Conservation (phyloP, 1,284 basidiomycete species). For the Wolfiporia cocos region DNA sequence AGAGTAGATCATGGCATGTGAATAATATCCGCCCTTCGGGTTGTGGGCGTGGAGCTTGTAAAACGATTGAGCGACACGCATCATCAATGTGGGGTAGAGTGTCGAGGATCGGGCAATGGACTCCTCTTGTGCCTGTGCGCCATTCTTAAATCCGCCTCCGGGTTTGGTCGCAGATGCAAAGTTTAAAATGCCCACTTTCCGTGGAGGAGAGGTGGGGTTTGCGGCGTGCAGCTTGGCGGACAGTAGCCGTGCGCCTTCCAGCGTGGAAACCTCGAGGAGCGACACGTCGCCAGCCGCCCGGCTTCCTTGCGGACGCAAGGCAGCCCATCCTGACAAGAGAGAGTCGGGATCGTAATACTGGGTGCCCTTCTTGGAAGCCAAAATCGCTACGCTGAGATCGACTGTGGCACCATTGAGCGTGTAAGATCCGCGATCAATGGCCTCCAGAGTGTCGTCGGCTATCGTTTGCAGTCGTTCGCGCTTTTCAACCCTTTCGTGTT, state of each 20-base stretch:
- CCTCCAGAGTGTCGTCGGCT: constrained; percentile 27
- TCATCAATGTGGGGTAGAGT: constrained; percentile 53
- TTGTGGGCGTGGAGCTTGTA: constrained; percentile 49
- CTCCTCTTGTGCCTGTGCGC: constrained; percentile 69
- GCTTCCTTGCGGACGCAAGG: constrained; percentile 4
- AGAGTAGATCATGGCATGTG: constrained; percentile 65
- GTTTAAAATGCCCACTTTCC: constrained; percentile 53
- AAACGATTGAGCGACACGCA: constrained; percentile 44
- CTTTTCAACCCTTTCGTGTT: constrained; percentile 8
- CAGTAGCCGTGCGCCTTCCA: constrained; percentile 38
- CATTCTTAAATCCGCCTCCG: constrained; percentile 61
- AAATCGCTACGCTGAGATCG: constrained; percentile 27
- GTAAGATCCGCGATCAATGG: constrained; percentile 26
- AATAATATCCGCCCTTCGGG: constrained; percentile 48
- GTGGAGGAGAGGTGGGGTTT: constrained; percentile 13
- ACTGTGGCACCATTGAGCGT: constrained; percentile 13
- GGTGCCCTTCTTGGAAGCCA: constrained; percentile 32
- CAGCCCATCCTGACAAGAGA: constrained; percentile 32
- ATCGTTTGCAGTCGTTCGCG: constrained; percentile 19
- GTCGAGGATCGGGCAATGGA: constrained; percentile 65
- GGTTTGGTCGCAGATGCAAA: constrained; percentile 67
- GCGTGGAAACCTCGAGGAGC: constrained; percentile 46
- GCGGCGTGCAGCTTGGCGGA: constrained; percentile 11
- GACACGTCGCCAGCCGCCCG: constrained; percentile 28
- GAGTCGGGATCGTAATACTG: constrained; percentile 35